Evolutionary conservation across 192 early-diverging fungal genomes (phyloP).

Genomic region (Chytriomyces confervae): DNA sequence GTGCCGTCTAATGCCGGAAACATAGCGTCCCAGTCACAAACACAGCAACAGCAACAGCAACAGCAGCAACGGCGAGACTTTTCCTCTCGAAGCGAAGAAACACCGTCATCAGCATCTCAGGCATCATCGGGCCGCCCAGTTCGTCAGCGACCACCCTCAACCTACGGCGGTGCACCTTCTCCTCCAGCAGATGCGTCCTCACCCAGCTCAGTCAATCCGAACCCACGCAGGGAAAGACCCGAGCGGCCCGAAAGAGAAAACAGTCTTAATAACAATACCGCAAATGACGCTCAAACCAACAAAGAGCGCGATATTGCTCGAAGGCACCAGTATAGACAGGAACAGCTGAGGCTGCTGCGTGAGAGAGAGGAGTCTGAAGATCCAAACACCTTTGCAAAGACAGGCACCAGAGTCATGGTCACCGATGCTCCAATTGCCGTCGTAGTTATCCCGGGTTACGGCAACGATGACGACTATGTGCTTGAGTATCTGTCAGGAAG

Average conservation of each 20-base stretch:
- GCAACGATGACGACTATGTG: conserved; percentile 33
- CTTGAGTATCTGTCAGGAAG: conserved; percentile 22
- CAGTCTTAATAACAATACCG: neutral
- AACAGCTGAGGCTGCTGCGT: conserved; percentile 19
- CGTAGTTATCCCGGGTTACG: conserved; percentile 29
- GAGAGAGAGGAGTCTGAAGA: conserved; percentile 23
- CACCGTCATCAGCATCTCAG: neutral
- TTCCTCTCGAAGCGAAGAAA: neutral
- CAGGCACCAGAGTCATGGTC: neutral
- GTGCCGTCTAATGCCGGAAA: neutral
- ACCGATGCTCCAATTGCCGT: conserved; percentile 5
- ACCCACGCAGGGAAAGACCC: conserved; percentile 21
- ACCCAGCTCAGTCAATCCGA: neutral
- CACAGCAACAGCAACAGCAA: neutral
- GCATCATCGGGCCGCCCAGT: neutral
- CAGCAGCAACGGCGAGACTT: neutral
- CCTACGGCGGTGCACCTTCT: conserved; percentile 1
- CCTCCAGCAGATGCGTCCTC: neutral
- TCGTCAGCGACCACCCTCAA: conserved; percentile 23
- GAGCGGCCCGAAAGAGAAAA: neutral
- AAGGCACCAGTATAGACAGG: conserved; percentile 25
- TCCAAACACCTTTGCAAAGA: neutral
- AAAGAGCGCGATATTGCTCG: conserved; percentile 33
- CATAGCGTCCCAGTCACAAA: neutral
- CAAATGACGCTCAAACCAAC: neutral